Evolutionary conservation across 2,329 filamentous ascomycete genomes (phyloP).

Genomic region (Pseudogymnoascus sp.): DNA sequence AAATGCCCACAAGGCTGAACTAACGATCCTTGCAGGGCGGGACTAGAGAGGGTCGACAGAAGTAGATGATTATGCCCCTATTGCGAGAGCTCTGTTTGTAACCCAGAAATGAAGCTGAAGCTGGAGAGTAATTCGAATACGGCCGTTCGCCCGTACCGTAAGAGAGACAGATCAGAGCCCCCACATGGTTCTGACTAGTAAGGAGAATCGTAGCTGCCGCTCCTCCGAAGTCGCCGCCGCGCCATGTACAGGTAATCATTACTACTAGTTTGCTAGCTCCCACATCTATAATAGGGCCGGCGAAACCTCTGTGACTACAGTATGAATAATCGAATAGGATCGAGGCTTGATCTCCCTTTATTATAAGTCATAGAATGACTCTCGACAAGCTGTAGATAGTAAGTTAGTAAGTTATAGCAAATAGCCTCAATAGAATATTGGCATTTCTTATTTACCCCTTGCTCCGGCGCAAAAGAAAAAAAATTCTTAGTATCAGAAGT

Average conservation of each 20-base stretch:
- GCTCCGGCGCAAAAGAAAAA: background rate
- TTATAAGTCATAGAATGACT: background rate
- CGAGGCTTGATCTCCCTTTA: background rate
- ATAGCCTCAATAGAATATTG: background rate
- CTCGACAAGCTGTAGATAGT: background rate
- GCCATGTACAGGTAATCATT: background rate
- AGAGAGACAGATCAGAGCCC: background rate
- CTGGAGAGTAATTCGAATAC: background rate
- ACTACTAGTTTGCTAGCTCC: background rate
- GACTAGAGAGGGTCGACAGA: background rate
- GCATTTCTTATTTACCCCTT: background rate
- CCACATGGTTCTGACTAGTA: background rate
- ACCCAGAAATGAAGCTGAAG: background rate
- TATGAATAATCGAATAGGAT: background rate
- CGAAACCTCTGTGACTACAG: background rate
- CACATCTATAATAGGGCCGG: background rate
- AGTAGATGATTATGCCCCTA: background rate
- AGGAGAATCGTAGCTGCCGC: background rate
- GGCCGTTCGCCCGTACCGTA: background rate
- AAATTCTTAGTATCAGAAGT: background rate
- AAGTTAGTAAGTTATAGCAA: background rate
- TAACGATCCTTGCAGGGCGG: background rate
- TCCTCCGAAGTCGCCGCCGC: constrained; percentile 1
- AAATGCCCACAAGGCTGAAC: constrained; percentile 5
- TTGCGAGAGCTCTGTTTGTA: background rate